Percentiles rank a stretch among this genome's conserved stretches.
Evolutionary conservation across 2,329 filamentous ascomycete species (phyloP).

Genomic region (Colletotrichum sp.): DNA sequence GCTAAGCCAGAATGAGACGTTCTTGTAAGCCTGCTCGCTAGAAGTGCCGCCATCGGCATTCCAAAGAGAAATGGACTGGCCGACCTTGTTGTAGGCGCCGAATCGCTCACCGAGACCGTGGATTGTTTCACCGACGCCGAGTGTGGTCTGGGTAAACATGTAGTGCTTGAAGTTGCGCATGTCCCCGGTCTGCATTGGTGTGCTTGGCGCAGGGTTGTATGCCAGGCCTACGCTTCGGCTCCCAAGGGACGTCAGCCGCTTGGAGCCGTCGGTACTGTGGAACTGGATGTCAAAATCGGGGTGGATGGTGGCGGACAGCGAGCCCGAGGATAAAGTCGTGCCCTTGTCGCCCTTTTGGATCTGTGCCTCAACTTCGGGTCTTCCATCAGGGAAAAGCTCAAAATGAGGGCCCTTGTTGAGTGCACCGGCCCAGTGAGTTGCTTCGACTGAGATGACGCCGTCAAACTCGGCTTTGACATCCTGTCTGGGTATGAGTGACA

Average conservation of each 20-base stretch:
- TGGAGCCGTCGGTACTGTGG: constrained; percentile 39
- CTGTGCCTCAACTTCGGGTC: constrained; percentile 31
- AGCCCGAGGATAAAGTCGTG: constrained; percentile 39
- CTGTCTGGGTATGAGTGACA: constrained; percentile 9
- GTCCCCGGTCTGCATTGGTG: constrained; percentile 37
- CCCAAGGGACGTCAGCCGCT: constrained; percentile 42
- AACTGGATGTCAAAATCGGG: constrained; percentile 44
- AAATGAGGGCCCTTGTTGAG: constrained; percentile 42
- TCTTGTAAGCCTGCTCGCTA: constrained; percentile 76
- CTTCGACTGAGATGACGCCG: constrained; percentile 44
- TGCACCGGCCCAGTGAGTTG: constrained; percentile 43
- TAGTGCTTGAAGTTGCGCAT: constrained; percentile 56
- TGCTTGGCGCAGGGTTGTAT: constrained; percentile 36
- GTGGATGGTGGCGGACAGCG: constrained; percentile 38
- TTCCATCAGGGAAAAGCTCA: constrained; percentile 42
- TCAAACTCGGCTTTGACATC: constrained; percentile 41
- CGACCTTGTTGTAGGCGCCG: constrained; percentile 78
- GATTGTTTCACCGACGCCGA: constrained; percentile 68
- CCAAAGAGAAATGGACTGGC: constrained; percentile 71
- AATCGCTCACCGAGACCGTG: constrained; percentile 81
- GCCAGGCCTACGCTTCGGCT: constrained; percentile 45
- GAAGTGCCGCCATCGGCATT: constrained; percentile 70
- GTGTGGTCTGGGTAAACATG: constrained; percentile 61
- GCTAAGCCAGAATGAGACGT: constrained; percentile 72
- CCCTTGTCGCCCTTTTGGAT: constrained; percentile 36